A percentile compares a stretch with the other conserved stretches of the same genome.
Conservation (phyloP, 805 yeast species). For the Suhomyces prunicola region DNA sequence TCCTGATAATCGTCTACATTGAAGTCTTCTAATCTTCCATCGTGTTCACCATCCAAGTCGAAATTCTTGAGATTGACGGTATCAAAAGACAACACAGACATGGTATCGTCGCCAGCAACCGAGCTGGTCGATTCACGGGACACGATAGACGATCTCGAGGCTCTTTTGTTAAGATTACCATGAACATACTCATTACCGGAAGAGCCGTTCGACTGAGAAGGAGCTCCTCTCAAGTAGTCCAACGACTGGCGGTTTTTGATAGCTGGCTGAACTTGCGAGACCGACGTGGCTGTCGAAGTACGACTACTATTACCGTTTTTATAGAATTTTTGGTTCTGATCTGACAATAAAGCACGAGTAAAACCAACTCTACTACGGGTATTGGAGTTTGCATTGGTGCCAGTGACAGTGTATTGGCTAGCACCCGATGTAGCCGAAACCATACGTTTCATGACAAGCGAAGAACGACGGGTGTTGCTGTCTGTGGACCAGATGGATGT, state of each 20-base stretch:
- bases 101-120: conserved; percentile 23
- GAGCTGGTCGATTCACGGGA: conserved; percentile 28
- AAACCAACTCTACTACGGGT: conserved; percentile 29
- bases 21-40: conserved; percentile 29
- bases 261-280: neutral
- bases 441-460: conserved; percentile 31
- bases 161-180: conserved; percentile 23
- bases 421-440: conserved; percentile 27
- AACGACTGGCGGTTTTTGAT: conserved; percentile 19
- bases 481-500: conserved; percentile 40
- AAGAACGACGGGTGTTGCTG: conserved; percentile 19
- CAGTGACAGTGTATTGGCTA: conserved; percentile 20
- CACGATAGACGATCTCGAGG: conserved; percentile 33
- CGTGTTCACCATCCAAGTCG: conserved; percentile 9
- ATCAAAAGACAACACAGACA: conserved; percentile 38
- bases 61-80: conserved; percentile 19
- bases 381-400: conserved; percentile 14
- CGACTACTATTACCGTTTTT: conserved; percentile 14
- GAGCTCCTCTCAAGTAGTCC: conserved; percentile 21
- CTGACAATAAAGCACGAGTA: conserved; percentile 38
- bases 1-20: conserved; percentile 42
- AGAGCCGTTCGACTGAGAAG: neutral
- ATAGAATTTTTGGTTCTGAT: conserved; percentile 23
- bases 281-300: conserved; percentile 1
- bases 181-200: neutral